Conservation (phyloP, 1,139 yeast genomes). For the Taiozyma sp. region DNA sequence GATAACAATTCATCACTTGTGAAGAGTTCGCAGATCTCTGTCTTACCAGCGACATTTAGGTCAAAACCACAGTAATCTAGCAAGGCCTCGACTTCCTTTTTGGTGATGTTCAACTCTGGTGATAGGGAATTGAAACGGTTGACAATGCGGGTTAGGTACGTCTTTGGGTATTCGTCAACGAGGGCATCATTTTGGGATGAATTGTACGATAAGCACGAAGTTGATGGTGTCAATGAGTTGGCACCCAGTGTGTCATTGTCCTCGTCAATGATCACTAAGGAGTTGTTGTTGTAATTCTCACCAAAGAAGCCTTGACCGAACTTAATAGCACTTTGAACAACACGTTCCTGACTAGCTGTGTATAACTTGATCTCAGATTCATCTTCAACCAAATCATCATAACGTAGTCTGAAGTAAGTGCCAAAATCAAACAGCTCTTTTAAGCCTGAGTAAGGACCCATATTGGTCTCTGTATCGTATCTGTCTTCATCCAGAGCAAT, state of each 20-base stretch:
- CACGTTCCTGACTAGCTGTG: slow-evolving; percentile 17
- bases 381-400: slow-evolving; percentile 8
- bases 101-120: slow-evolving; percentile 34
- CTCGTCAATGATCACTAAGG: slow-evolving; percentile 13
- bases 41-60: slow-evolving; percentile 41
- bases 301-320: slow-evolving; percentile 20
- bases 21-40: slow-evolving; percentile 47
- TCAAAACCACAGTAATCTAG: slow-evolving; percentile 49
- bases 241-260: slow-evolving; percentile 31
- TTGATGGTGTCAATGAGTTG: slow-evolving; percentile 28
- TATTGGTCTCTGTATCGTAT: slow-evolving; percentile 12
- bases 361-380: slow-evolving; percentile 7
- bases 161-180: slow-evolving; percentile 10
- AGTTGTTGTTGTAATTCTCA: slow-evolving; percentile 4
- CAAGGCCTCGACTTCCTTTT: slow-evolving; percentile 35
- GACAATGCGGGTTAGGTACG: slow-evolving; percentile 22
- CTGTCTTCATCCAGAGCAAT: slow-evolving; percentile 7
- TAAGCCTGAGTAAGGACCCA: slow-evolving; percentile 20
- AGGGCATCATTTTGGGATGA: slow-evolving; percentile 16
- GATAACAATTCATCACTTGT: slow-evolving; percentile 43
- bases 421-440: slow-evolving; percentile 14
- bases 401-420: slow-evolving; percentile 12
- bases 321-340: slow-evolving; percentile 15
- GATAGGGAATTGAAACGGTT: slow-evolving; percentile 26
- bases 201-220: slow-evolving; percentile 24